A percentile compares a stretch with the other conserved stretches of the same genome.
phyloP scores from a whole-genome alignment of 495 filamentous ascomycete species.

The Friedmanniomyces simplex region DNA sequence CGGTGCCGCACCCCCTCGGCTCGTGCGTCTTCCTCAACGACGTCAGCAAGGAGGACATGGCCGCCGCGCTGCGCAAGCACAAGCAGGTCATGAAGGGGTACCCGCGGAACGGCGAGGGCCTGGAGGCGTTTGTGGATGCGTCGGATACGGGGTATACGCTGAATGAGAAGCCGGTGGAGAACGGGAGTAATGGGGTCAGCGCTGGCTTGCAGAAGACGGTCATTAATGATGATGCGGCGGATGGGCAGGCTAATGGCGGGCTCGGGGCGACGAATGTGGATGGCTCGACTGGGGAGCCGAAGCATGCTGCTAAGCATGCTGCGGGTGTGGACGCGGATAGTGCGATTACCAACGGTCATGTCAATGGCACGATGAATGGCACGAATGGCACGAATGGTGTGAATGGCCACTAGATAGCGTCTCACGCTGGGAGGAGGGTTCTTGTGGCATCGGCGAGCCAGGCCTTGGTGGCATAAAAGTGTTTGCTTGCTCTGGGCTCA shows the following conservation, averaged over 20 bases:
- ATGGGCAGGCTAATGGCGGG: slow-evolving; percentile 27
- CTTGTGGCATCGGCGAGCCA: too few relatives aligned
- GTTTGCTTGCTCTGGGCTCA: too few relatives aligned
- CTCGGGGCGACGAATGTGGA: slow-evolving; percentile 16
- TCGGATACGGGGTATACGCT: slow-evolving; percentile 50
- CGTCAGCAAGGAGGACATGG: slow-evolving; percentile 40
- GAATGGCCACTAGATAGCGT: slow-evolving; percentile 4
- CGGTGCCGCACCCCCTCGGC: slow-evolving; percentile 48
- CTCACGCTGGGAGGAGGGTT: too few relatives aligned
- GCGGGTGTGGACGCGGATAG: slow-evolving; percentile 15
- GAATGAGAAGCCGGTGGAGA: slow-evolving; percentile 33
- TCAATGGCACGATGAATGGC: slow-evolving; percentile 13
- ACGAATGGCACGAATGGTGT: slow-evolving; percentile 14
- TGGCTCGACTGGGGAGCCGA: slow-evolving; percentile 8
- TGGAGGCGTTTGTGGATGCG: slow-evolving; percentile 52
- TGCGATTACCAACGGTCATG: slow-evolving; percentile 20
- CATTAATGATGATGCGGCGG: slow-evolving; percentile 21
- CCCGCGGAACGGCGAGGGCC: slow-evolving; percentile 45
- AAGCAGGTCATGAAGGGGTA: slow-evolving; percentile 45
- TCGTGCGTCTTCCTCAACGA: slow-evolving; percentile 50
- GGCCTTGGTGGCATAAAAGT: too few relatives aligned
- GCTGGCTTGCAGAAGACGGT: slow-evolving; percentile 25
- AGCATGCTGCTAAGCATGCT: slow-evolving; percentile 19
- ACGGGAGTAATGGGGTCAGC: neutral
- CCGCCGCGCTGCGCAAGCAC: slow-evolving; percentile 41